Evolutionary conservation across 2,329 filamentous ascomycete species (phyloP).

Genomic region (Aspergillus glaucus): DNA sequence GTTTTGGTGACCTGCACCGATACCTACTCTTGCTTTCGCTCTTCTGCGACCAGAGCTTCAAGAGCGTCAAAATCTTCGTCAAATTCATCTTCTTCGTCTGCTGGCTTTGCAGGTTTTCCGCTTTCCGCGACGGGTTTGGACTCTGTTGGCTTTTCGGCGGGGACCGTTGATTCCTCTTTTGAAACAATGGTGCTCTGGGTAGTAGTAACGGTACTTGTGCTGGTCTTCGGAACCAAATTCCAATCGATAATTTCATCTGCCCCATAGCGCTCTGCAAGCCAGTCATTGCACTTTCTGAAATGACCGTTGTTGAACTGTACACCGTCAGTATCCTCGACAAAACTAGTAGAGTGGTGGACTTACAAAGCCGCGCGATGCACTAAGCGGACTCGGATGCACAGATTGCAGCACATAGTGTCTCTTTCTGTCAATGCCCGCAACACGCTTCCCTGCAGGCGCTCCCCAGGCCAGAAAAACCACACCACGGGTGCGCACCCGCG

Average conservation of each 20-base stretch:
- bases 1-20: background rate
- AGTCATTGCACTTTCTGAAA: conserved; percentile 50
- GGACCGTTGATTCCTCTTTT: conserved; percentile 18
- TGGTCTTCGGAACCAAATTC: conserved; percentile 50
- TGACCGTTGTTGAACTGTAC: conserved; percentile 39
- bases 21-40: conserved; percentile 1
- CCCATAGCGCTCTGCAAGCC: conserved; percentile 74
- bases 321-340: background rate
- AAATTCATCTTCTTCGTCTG: conserved; percentile 28
- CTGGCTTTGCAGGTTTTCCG: conserved; percentile 12
- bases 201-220: conserved; percentile 5
- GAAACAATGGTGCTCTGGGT: conserved; percentile 11
- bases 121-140: conserved; percentile 4
- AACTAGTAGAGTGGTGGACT: conserved; percentile 25
- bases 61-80: conserved; percentile 39
- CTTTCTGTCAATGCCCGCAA: conserved; percentile 63
- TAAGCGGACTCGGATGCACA: conserved; percentile 90
- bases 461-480: conserved; percentile 98
- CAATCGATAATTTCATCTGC: conserved; percentile 78
- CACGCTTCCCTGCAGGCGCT: conserved; percentile 71
- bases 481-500: conserved; percentile 65
- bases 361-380: conserved; percentile 71
- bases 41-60: conserved; percentile 32
- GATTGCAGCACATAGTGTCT: conserved; percentile 78
- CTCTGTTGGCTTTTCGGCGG: conserved; percentile 5